These are phyloP conservation scores for Jimgerdemannia lactiflua DNA, from an alignment of 192 early-diverging fungal species.

Conservation along the genomic window DNA sequence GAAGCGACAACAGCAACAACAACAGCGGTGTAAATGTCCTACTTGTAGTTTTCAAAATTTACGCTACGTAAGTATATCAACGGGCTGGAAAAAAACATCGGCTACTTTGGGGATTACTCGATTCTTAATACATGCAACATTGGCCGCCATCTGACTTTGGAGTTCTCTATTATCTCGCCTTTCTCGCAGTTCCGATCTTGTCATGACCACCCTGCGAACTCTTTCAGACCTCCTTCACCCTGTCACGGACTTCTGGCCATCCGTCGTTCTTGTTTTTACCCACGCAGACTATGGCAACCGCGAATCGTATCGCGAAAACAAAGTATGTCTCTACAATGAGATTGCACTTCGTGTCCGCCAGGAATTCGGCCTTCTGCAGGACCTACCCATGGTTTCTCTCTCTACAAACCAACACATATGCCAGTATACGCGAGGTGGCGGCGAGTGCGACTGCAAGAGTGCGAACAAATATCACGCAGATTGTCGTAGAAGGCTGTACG, in stretches of 20 bases:
- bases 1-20: too few relatives aligned
- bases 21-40: slow-evolving; percentile 7
- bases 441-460: slow-evolving; percentile 22
- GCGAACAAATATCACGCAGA: slow-evolving; percentile 21
- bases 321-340: slow-evolving; percentile 9
- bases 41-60: slow-evolving; percentile 19
- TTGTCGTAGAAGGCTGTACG: slow-evolving; percentile 16
- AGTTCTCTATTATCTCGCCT: background rate
- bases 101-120: background rate
- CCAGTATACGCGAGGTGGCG: slow-evolving; percentile 12
- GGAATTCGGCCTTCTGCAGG: slow-evolving; percentile 1
- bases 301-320: slow-evolving; percentile 9
- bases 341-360: slow-evolving; percentile 2
- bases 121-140: background rate
- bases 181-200: background rate
- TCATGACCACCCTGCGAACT: slow-evolving; percentile 1
- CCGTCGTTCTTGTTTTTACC: slow-evolving; percentile 24
- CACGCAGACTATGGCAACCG: slow-evolving; percentile 12
- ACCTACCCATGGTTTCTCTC: slow-evolving; percentile 20
- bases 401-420: slow-evolving; percentile 20
- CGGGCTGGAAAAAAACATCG: background rate
- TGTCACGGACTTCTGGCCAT: slow-evolving; percentile 13
- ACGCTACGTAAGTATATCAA: slow-evolving; percentile 4
- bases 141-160: background rate
- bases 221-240: background rate